Percentiles rank a stretch among this genome's conserved stretches.
These are phyloP conservation scores for Saturnispora besseyi DNA, from an alignment of 805 yeast species.

Conservation along the genomic window DNA sequence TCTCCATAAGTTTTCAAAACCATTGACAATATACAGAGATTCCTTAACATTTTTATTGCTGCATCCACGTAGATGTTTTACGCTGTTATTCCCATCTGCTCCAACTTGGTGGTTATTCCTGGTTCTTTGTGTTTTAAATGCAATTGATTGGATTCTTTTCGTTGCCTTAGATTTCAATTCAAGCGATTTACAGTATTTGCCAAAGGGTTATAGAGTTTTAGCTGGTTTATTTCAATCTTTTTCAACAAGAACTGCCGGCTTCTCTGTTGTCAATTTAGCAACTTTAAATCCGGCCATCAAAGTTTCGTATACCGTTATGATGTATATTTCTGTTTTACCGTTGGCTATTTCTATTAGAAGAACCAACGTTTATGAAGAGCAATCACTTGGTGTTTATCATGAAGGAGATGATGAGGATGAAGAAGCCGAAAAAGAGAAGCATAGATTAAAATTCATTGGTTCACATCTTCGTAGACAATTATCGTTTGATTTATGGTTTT, in stretches of 20 bases:
- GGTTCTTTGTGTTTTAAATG: slow-evolving; percentile 64
- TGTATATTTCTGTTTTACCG: slow-evolving; percentile 96
- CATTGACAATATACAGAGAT: slow-evolving; percentile 56
- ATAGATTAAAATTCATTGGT: slow-evolving; percentile 59
- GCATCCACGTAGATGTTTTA: slow-evolving; percentile 96
- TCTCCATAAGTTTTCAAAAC: slow-evolving; percentile 56
- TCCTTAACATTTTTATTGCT: slow-evolving; percentile 80
- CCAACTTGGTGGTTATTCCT: slow-evolving; percentile 93
- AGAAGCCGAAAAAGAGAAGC: slow-evolving; percentile 28
- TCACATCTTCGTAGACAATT: slow-evolving; percentile 86
- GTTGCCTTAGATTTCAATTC: slow-evolving; percentile 64
- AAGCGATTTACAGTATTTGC: slow-evolving; percentile 40
- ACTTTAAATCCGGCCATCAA: slow-evolving; percentile 82
- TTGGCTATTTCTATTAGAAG: slow-evolving; percentile 93
- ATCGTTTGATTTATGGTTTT: slow-evolving; percentile 91
- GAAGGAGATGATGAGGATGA: slow-evolving; percentile 28
- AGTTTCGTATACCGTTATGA: slow-evolving; percentile 90
- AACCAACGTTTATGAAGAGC: slow-evolving; percentile 97
- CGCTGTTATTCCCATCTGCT: slow-evolving; percentile 79
- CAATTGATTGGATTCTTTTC: slow-evolving; percentile 71
- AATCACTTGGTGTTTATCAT: slow-evolving; percentile 79
- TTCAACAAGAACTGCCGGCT: slow-evolving; percentile 91
- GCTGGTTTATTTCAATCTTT: slow-evolving; percentile 88
- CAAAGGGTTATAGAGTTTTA: slow-evolving; percentile 61
- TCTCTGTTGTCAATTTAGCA: slow-evolving; percentile 61